Conservation (phyloP, 768 basidiomycete species). For the Boletus sp. region DNA sequence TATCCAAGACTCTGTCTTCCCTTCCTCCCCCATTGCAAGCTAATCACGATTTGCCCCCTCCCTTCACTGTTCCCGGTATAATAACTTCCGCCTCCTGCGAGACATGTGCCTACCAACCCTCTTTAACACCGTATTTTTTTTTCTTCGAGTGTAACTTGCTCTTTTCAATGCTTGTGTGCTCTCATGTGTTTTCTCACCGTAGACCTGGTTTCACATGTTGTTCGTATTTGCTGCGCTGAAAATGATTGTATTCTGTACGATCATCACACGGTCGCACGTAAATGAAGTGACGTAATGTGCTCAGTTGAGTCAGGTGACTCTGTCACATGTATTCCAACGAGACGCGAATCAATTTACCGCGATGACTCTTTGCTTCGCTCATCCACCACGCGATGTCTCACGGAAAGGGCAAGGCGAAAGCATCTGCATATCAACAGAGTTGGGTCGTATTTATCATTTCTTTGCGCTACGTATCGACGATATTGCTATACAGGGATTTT, state of each 20-base stretch:
- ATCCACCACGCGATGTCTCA: constrained; percentile 18
- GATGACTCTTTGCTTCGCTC: neutral
- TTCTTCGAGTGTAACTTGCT: constrained; percentile 21
- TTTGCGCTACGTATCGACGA: neutral
- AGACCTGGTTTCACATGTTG: constrained; percentile 28
- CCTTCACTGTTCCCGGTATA: constrained; percentile 17
- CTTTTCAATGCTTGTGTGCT: constrained; percentile 24
- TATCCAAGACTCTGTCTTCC: constrained; percentile 18
- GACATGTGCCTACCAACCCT: constrained; percentile 29
- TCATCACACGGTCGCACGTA: constrained; percentile 6
- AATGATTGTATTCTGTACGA: constrained; percentile 33
- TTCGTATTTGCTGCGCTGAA: constrained; percentile 28
- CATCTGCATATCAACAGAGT: constrained; percentile 24
- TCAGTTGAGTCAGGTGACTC: constrained; percentile 9
- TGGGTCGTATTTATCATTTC: neutral
- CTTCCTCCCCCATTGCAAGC: constrained; percentile 5
- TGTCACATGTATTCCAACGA: constrained; percentile 10
- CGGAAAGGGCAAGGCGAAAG: constrained; percentile 11
- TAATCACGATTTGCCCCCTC: constrained; percentile 18
- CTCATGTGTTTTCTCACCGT: constrained; percentile 27
- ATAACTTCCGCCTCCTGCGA: constrained; percentile 21
- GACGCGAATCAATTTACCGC: neutral
- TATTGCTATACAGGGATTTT: constrained; percentile 14
- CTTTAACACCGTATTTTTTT: constrained; percentile 8
- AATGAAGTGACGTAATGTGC: neutral